These are phyloP conservation scores for Amorphotheca resinae DNA, from an alignment of 495 filamentous ascomycete genomes.

Conservation along the genomic window DNA sequence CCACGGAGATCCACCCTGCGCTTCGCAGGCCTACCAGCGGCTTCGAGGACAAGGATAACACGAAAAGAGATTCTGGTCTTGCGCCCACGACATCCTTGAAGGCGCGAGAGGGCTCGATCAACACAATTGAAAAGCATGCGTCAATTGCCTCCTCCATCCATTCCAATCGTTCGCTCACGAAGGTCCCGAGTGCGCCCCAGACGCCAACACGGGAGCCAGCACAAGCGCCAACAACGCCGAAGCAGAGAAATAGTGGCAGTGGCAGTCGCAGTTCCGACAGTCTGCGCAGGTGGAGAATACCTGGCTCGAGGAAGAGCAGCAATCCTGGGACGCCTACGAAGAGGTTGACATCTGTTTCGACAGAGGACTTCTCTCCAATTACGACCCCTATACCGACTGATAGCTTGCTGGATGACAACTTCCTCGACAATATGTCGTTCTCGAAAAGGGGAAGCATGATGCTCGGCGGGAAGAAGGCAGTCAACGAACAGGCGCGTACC, in stretches of 20 bases:
- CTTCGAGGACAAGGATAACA: not conserved
- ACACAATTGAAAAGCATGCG: not conserved
- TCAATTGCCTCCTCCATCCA: conserved; percentile 6
- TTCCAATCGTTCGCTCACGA: conserved; percentile 3
- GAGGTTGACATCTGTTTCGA: not conserved
- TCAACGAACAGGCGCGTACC: conserved; percentile 16
- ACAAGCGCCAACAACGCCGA: not conserved
- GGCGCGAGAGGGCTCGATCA: conserved; percentile 3
- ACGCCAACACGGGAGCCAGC: not conserved
- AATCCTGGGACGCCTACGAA: conserved; percentile 1
- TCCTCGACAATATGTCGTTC: conserved; percentile 36
- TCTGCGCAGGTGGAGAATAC: conserved; percentile 5
- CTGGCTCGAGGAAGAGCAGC: conserved; percentile 8
- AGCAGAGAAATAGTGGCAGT: conserved; percentile 1
- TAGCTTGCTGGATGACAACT: conserved; percentile 37
- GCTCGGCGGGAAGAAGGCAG: conserved; percentile 38
- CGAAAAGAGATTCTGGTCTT: conserved; percentile 20
- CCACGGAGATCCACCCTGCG: conserved; percentile 16
- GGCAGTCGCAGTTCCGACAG: not conserved
- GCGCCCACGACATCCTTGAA: conserved; percentile 13
- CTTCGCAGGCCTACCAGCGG: conserved; percentile 1
- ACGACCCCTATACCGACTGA: conserved; percentile 40
- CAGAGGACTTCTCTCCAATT: conserved; percentile 30
- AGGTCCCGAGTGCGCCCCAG: not conserved
- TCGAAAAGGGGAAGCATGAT: conserved; percentile 54